Base-by-base conservation (phyloP, 1,139 yeast species). In the Neolecta irregularis region DNA sequence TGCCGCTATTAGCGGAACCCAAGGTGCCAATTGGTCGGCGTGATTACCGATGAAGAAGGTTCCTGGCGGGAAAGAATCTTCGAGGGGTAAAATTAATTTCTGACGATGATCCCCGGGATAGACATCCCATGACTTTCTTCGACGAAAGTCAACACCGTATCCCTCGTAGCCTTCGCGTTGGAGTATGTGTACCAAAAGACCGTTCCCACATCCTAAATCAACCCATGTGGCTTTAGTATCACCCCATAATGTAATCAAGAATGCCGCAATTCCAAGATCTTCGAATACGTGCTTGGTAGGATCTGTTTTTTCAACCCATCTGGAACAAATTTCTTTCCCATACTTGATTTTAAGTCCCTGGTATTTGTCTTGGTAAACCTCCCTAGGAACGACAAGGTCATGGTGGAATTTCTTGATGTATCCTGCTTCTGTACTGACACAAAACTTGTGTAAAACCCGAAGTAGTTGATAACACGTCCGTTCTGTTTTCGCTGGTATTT, bases 121-220 rank as follows among this genome's bases (percentile, higher is more conserved):
- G 1, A 65, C 61, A 1, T 55, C 55, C 98, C 98, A 88, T 0
- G 94, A 78, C 51, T 85, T 85, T 38, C 98, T 64, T 2, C 72
- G 70, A 34, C 98, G 62, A 0, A 94, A 95, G 56, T 88, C 98
- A 17, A 85, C 72, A 6, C 96, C 98, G 37, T 65, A 56, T 1
- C 96, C 96, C 25, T 52, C 60, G 47, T 69, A 79, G 0, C 96
- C 96, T 56, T 85, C 96, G 61, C 62, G 61, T 8, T 67, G 60
- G 32, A 88, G 60, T 18, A 88, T 69, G 48, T 79, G 70, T 5
- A 81, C 93, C 34, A 88, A 58, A 13, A 81, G 62, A 2, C 96
- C 98, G 55, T 88, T 88, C 6, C 98, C 98, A 58, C 98, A 88
- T 0, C 98, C 98, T 39, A 85, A 55, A 54, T 88, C 98, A 42